A percentile compares a stretch with the other conserved stretches of the same genome.
Conservation (phyloP, 2,329 filamentous ascomycete genomes). For the Epichloe elymi region DNA sequence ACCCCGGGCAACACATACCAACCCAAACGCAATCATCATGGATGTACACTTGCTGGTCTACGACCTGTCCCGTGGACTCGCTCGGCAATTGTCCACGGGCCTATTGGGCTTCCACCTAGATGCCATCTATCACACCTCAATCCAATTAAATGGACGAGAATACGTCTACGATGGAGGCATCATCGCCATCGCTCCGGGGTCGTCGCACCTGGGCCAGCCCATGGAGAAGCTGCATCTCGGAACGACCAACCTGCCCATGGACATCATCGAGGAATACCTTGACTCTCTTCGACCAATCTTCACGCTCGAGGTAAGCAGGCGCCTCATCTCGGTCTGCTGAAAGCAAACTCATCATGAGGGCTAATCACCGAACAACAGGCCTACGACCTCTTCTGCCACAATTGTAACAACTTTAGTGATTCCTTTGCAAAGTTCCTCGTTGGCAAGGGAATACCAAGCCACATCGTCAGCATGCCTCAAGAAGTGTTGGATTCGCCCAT, state of each 20-base stretch:
- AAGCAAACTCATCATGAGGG: background rate
- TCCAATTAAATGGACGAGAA: slow-evolving; percentile 73
- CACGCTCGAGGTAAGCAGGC: slow-evolving; percentile 50
- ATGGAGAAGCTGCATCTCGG: slow-evolving; percentile 67
- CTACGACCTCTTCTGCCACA: slow-evolving; percentile 82
- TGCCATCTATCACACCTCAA: slow-evolving; percentile 88
- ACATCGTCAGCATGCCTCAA: slow-evolving; percentile 75
- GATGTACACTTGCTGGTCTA: slow-evolving; percentile 69
- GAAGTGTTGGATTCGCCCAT: slow-evolving; percentile 77
- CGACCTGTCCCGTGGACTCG: slow-evolving; percentile 55
- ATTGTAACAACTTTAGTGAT: slow-evolving; percentile 97
- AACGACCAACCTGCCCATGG: slow-evolving; percentile 61
- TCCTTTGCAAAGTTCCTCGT: slow-evolving; percentile 82
- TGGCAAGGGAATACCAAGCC: slow-evolving; percentile 73
- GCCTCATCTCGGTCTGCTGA: background rate
- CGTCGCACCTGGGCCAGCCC: slow-evolving; percentile 75
- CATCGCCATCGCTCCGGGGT: slow-evolving; percentile 65
- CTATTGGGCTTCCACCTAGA: slow-evolving; percentile 55
- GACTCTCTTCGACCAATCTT: slow-evolving; percentile 74
- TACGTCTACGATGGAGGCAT: slow-evolving; percentile 86
- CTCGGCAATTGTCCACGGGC: slow-evolving; percentile 40
- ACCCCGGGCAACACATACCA: too few species aligned
- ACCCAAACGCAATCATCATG: slow-evolving; percentile 30
- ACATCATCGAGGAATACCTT: slow-evolving; percentile 76
- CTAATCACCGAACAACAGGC: slow-evolving; percentile 39